Evolutionary conservation across 2,329 filamentous ascomycete genomes (phyloP).

Genomic region (Colletotrichum falcatum): DNA sequence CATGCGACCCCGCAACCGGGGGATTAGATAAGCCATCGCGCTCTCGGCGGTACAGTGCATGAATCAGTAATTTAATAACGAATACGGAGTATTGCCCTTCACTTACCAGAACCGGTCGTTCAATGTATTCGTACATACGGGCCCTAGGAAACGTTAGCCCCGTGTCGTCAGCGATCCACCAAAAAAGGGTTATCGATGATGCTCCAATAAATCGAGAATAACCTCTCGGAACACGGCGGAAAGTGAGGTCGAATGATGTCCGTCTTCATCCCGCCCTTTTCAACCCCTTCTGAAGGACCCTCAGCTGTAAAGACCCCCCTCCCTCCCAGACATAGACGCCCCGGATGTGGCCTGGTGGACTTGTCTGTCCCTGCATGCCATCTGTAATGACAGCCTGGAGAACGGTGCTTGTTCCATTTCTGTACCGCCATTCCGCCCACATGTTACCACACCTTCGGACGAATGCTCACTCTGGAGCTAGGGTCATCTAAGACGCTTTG

Average conservation of each 20-base stretch:
- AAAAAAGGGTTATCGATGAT: conserved; percentile 34
- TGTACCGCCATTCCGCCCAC: conserved; percentile 26
- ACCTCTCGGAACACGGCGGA: conserved; percentile 28
- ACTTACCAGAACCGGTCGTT: conserved; percentile 28
- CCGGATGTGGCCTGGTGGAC: conserved; percentile 11
- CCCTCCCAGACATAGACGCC: neutral
- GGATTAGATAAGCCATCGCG: conserved; percentile 39
- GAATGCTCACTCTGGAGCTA: conserved; percentile 17
- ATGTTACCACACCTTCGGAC: conserved; percentile 28
- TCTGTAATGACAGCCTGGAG: neutral
- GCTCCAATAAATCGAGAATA: conserved; percentile 39
- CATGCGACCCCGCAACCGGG: conserved; percentile 15
- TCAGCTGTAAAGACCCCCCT: neutral
- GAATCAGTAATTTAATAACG: conserved; percentile 36
- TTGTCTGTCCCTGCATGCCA: conserved; percentile 11
- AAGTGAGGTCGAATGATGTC: conserved; percentile 29
- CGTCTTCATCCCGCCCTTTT: conserved; percentile 22
- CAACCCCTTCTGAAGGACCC: conserved; percentile 2
- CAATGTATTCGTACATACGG: neutral
- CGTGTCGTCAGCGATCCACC: conserved; percentile 38
- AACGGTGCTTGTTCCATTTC: neutral
- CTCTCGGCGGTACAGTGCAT: conserved; percentile 17
- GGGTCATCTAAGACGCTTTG: conserved; percentile 28
- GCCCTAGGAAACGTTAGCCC: neutral
- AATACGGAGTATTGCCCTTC: conserved; percentile 34